These are phyloP conservation scores for Beta macrorhiza DNA, from an alignment of 179 eudicot genomes.

Conservation along the genomic window DNA sequence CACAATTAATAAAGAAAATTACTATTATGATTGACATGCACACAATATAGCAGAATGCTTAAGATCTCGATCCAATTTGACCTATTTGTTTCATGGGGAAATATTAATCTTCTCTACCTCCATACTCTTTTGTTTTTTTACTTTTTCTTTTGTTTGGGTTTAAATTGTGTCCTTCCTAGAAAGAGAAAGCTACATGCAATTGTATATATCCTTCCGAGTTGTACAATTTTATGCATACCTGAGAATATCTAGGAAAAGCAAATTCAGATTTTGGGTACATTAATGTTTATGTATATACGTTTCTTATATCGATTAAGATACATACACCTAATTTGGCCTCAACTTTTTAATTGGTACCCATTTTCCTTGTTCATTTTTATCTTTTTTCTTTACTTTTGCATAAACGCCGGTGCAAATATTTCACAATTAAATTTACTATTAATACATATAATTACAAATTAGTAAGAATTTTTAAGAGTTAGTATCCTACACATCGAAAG, in stretches of 20 bases:
- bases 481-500: too few relatives aligned
- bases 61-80: not conserved
- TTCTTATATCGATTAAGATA: not conserved
- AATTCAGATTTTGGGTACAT: not conserved
- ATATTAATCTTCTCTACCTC: too few relatives aligned
- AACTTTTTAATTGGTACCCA: not conserved
- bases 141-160: not conserved
- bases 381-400: too few relatives aligned
- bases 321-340: not conserved
- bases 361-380: too few relatives aligned
- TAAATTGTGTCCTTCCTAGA: not conserved
- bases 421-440: too few relatives aligned
- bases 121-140: not conserved
- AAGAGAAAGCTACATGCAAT: not conserved
- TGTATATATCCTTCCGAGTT: not conserved
- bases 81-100: too few relatives aligned
- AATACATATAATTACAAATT: too few relatives aligned
- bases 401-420: too few relatives aligned
- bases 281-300: not conserved
- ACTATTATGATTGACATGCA: too few relatives aligned
- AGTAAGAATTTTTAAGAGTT: too few relatives aligned
- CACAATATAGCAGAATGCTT: too few relatives aligned
- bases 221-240: conserved; percentile 8
- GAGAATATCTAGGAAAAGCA: conserved; percentile 11
- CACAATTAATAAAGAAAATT: too few relatives aligned